Conservation (phyloP, 768 basidiomycete species). For the Lyophyllum shimeji region DNA sequence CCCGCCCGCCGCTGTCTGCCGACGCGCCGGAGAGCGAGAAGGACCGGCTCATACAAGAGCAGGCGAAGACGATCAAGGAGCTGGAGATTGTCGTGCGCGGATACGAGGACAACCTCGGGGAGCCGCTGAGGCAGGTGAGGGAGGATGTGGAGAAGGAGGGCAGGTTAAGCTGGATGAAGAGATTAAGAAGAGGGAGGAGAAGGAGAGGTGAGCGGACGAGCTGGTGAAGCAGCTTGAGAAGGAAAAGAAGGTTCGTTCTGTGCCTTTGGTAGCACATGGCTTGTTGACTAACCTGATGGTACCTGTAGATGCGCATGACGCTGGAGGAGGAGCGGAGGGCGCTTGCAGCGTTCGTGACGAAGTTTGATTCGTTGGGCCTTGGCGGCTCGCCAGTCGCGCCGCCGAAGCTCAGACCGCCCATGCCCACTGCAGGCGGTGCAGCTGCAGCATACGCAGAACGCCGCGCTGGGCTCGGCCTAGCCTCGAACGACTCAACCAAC, state of each 20-base stretch:
- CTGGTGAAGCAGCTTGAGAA: conserved; percentile 75
- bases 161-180: conserved; percentile 57
- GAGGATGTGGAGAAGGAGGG: conserved; percentile 79
- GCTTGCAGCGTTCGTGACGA: conserved; percentile 76
- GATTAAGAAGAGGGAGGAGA: conserved; percentile 59
- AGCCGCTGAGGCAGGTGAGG: conserved; percentile 61
- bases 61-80: conserved; percentile 73
- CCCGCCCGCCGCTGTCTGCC: conserved; percentile 64
- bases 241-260: conserved; percentile 60
- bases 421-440: conserved; percentile 53
- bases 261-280: neutral
- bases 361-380: conserved; percentile 75
- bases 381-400: conserved; percentile 32
- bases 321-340: conserved; percentile 79
- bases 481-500: neutral
- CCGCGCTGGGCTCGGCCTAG: conserved; percentile 31
- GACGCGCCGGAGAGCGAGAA: conserved; percentile 74
- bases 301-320: conserved; percentile 50
- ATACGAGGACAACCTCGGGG: conserved; percentile 73
- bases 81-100: conserved; percentile 70
- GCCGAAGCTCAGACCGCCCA: conserved; percentile 45
- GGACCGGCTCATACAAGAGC: conserved; percentile 70
- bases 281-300: neutral
- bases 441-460: conserved; percentile 48
- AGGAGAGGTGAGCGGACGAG: conserved; percentile 72